phyloP scores from a whole-genome alignment of 768 basidiomycete genomes.

The Glaciozyma martinii region DNA sequence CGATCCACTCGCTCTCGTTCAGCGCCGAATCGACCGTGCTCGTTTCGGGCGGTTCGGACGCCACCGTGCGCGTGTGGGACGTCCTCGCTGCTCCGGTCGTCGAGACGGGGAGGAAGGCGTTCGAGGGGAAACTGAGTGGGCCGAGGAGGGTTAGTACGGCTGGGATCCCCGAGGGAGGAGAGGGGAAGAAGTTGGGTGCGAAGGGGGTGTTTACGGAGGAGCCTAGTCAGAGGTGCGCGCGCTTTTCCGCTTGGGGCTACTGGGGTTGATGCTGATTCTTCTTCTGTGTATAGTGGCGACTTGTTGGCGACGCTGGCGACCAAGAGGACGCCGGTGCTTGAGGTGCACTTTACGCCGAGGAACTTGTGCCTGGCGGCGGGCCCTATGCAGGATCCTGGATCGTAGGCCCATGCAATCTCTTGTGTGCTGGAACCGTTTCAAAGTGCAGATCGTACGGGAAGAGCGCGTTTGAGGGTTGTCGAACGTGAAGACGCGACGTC shows the following conservation, averaged over 20 bases:
- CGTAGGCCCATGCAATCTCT: background rate
- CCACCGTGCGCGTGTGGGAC: conserved; percentile 98
- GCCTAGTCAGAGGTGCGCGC: conserved; percentile 10
- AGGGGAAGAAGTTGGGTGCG: background rate
- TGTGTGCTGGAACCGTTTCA: background rate
- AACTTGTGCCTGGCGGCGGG: conserved; percentile 89
- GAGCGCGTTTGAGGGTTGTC: too few relatives aligned
- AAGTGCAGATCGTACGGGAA: too few relatives aligned
- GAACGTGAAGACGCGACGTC: too few relatives aligned
- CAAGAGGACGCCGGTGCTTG: conserved; percentile 85
- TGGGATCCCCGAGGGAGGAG: conserved; percentile 7
- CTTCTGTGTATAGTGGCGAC: conserved; percentile 53
- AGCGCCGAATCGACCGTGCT: conserved; percentile 83
- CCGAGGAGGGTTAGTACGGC: conserved; percentile 4
- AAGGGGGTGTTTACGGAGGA: background rate
- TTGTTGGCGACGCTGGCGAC: conserved; percentile 85
- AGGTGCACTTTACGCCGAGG: conserved; percentile 87
- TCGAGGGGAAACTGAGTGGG: background rate
- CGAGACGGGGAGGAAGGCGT: background rate
- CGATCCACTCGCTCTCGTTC: conserved; percentile 83
- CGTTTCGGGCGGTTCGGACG: conserved; percentile 84
- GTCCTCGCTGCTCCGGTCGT: conserved; percentile 41
- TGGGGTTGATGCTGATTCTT: background rate
- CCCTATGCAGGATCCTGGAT: conserved; percentile 11
- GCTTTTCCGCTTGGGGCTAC: background rate